These are phyloP conservation scores for Neurospora sp. DNA, from an alignment of 495 filamentous ascomycete species.

Conservation along the genomic window DNA sequence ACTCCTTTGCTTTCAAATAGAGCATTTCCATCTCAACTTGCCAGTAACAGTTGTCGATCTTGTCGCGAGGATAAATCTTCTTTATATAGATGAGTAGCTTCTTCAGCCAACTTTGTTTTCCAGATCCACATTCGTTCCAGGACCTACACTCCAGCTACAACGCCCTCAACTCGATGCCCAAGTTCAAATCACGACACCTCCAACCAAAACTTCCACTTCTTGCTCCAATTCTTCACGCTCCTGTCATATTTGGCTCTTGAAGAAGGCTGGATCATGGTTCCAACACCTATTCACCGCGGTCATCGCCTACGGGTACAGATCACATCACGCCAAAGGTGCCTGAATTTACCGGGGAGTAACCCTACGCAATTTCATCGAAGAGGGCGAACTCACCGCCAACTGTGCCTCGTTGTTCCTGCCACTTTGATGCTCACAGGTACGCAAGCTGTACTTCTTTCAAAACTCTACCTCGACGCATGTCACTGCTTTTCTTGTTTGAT, in stretches of 20 bases:
- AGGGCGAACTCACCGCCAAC: not conserved
- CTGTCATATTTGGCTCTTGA: not conserved
- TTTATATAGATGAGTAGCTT: not conserved
- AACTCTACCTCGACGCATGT: not conserved
- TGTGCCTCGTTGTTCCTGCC: not conserved
- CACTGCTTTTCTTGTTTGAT: not conserved
- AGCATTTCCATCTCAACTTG: not conserved
- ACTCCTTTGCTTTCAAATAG: not conserved
- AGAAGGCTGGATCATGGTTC: not conserved
- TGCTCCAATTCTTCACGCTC: not conserved
- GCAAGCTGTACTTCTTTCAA: not conserved
- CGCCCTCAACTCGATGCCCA: not conserved
- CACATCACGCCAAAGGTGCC: not conserved
- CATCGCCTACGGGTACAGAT: not conserved
- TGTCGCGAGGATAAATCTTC: not conserved
- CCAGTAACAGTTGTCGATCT: not conserved
- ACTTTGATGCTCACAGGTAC: not conserved
- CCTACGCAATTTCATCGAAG: not conserved
- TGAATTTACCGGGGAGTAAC: not conserved
- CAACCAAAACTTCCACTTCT: not conserved
- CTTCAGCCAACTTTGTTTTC: not conserved
- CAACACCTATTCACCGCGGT: not conserved
- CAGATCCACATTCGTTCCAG: not conserved
- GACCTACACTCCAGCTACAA: not conserved
- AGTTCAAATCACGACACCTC: not conserved